Percentiles rank a stretch among this genome's conserved stretches.
Conservation (phyloP, 768 basidiomycete genomes). For the Ephemerocybe angulata region DNA sequence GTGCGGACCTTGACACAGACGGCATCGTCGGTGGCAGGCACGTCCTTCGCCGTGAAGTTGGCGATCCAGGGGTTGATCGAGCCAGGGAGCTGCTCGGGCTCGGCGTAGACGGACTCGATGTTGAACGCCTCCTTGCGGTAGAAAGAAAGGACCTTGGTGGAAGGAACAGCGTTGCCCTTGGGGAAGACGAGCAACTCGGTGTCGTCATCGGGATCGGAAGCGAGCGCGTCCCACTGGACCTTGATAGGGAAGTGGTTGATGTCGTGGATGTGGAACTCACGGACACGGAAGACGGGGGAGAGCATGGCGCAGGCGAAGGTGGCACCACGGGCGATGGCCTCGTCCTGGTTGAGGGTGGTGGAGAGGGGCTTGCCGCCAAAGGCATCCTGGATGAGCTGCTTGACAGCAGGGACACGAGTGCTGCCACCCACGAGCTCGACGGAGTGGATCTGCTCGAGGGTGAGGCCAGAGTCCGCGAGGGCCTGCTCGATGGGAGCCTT, state of each 20-base stretch:
- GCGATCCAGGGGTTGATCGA: constrained; percentile 83
- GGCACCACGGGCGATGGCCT: constrained; percentile 92
- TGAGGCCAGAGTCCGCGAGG: constrained; percentile 74
- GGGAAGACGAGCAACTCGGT: constrained; percentile 91
- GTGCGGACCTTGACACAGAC: constrained; percentile 89
- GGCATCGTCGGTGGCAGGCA: constrained; percentile 65
- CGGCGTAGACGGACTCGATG: constrained; percentile 80
- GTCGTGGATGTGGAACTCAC: constrained; percentile 89
- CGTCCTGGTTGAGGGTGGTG: constrained; percentile 96
- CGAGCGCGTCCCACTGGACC: constrained; percentile 77
- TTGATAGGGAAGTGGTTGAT: constrained; percentile 86
- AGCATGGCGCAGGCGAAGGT: constrained; percentile 97
- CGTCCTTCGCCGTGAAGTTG: constrained; percentile 73
- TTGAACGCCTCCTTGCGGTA: constrained; percentile 87
- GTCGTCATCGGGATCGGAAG: constrained; percentile 81
- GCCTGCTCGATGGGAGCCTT: constrained; percentile 72
- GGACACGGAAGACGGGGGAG: constrained; percentile 96
- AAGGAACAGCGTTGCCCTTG: constrained; percentile 78
- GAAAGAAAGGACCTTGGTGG: constrained; percentile 94
- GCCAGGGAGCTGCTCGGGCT: constrained; percentile 69
- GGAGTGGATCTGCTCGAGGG: constrained; percentile 81
- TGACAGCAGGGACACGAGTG: constrained; percentile 91
- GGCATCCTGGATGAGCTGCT: constrained; percentile 76
- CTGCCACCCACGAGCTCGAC: constrained; percentile 93
- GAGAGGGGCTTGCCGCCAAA: constrained; percentile 83